A percentile compares a stretch with the other conserved stretches of the same genome.
Conservation (phyloP, 345 rosid species). For the Euphorbia pulcherrima region DNA sequence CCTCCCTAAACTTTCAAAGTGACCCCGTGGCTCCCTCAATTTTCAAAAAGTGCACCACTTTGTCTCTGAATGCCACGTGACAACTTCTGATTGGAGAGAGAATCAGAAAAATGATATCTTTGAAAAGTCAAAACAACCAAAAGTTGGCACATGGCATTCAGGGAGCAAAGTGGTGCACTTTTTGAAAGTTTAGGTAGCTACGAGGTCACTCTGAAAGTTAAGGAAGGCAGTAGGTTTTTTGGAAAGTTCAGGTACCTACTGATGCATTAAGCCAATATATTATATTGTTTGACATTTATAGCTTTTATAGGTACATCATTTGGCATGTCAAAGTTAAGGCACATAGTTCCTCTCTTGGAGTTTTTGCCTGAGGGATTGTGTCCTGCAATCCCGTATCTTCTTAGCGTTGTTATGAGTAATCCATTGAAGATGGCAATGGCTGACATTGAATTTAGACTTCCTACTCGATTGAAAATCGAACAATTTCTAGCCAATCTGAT, state of each 20-base stretch:
- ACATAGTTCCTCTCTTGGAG: slow-evolving; percentile 58
- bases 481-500: slow-evolving; percentile 52
- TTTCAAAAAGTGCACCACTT: no score
- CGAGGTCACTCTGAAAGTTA: background rate
- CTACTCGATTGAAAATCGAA: slow-evolving; percentile 37
- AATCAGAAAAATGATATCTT: no score
- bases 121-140: no score
- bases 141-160: no score
- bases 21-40: no score
- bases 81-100: slow-evolving; percentile 15
- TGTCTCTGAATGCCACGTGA: no score
- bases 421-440: slow-evolving; percentile 75
- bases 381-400: slow-evolving; percentile 54
- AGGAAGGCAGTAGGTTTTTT: no score
- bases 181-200: no score
- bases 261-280: no score
- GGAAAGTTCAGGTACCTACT: no score
- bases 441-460: slow-evolving; percentile 49
- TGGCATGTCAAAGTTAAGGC: slow-evolving; percentile 67
- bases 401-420: slow-evolving; percentile 69
- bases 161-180: no score
- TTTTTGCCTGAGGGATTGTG: slow-evolving; percentile 62
- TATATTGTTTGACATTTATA: slow-evolving; percentile 26
- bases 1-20: no score
- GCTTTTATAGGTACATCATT: slow-evolving; percentile 65